phyloP scores from a whole-genome alignment of 2,329 filamentous ascomycete genomes.

The Trichoderma citrinoviride region DNA sequence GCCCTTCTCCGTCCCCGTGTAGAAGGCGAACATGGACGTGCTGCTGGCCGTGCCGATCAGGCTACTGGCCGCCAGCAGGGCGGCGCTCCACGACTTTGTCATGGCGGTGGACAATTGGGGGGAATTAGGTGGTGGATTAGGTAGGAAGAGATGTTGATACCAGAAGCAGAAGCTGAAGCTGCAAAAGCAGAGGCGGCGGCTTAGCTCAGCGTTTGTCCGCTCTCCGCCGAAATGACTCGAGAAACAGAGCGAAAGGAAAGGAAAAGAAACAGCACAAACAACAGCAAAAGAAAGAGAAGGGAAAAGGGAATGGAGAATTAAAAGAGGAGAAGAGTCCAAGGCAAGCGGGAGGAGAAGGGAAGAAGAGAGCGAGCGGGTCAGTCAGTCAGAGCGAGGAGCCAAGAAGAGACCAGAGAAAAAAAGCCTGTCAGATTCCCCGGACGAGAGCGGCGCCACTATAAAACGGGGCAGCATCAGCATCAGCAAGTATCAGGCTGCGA shows the following conservation, averaged over 20 bases:
- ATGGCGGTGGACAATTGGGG: not conserved
- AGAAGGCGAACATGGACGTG: constrained; percentile 4
- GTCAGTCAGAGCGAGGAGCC: not conserved
- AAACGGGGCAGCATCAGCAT: not conserved
- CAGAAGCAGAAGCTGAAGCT: not conserved
- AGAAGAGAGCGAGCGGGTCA: too few species aligned
- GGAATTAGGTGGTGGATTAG: not conserved
- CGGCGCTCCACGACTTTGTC: not conserved
- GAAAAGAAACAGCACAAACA: not conserved
- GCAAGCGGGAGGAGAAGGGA: not conserved
- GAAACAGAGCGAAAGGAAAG: not conserved
- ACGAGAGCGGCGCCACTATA: not conserved
- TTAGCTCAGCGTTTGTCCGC: constrained; percentile 2
- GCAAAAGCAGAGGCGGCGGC: not conserved
- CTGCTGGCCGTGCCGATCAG: constrained; percentile 5
- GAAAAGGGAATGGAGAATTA: not conserved
- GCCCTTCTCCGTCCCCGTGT: not conserved
- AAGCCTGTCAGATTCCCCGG: not conserved
- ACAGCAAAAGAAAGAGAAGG: not conserved
- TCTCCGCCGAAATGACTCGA: not conserved
- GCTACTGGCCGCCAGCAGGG: constrained; percentile 2
- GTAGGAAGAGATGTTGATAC: not conserved
- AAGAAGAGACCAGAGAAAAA: not conserved
- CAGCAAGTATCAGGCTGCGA: not conserved
- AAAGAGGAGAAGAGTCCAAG: not conserved